phyloP scores from a whole-genome alignment of 164 flowering plant genomes.

The Aristolochia californica region DNA sequence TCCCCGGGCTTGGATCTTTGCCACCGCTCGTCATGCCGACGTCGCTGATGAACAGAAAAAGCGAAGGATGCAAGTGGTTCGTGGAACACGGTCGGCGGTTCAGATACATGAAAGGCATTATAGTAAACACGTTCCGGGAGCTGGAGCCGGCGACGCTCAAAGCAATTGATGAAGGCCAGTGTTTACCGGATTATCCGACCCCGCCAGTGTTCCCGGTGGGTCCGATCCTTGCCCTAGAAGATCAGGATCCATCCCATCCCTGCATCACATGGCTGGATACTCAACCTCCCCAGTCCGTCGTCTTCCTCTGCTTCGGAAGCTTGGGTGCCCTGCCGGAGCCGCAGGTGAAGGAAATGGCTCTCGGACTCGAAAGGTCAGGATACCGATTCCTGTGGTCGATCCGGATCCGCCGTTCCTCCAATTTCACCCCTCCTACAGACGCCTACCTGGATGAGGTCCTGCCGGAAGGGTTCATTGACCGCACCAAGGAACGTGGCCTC shows the following conservation, averaged over 20 bases:
- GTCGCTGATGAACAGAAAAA: neutral
- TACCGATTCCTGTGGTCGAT: constrained; percentile 3
- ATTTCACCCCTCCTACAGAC: neutral
- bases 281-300: constrained; percentile 6
- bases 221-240: neutral
- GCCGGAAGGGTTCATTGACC: constrained; percentile 9
- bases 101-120: constrained; percentile 4
- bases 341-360: constrained; percentile 19
- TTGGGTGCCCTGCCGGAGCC: neutral
- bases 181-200: constrained; percentile 3
- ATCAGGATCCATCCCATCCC: neutral
- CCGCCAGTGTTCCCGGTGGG: neutral
- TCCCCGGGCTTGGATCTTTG: constrained; percentile 8
- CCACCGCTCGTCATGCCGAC: constrained; percentile 5
- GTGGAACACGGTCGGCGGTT: neutral
- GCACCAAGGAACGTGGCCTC: constrained; percentile 9
- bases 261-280: constrained; percentile 7
- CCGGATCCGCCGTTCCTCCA: neutral
- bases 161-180: constrained; percentile 3
- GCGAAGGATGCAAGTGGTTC: constrained; percentile 5
- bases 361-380: constrained; percentile 5
- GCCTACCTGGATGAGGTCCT: constrained; percentile 4
- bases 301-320: constrained; percentile 13
- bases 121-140: constrained; percentile 8
- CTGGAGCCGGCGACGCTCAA: neutral